Conservation (phyloP, 345 rosid species). For the Pugionium dolabratum region DNA sequence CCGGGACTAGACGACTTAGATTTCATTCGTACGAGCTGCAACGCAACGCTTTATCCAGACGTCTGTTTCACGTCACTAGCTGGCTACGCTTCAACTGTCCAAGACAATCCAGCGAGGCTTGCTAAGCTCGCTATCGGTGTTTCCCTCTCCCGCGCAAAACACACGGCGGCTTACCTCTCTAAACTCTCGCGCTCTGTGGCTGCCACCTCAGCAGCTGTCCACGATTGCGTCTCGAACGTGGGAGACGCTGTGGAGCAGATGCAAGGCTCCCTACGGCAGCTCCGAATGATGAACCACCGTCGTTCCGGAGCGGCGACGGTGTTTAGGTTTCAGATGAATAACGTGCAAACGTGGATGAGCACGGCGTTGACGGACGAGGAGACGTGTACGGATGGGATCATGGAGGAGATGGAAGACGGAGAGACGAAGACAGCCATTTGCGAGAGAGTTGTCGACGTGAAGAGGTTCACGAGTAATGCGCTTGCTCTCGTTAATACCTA, state of each 20-base stretch:
- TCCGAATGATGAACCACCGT: constrained; percentile 50
- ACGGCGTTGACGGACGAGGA: constrained; percentile 84
- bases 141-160: constrained; percentile 56
- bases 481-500: constrained; percentile 54
- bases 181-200: constrained; percentile 58
- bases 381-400: constrained; percentile 82
- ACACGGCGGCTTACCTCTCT: constrained; percentile 52
- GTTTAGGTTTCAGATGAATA: constrained; percentile 73
- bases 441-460: constrained; percentile 48
- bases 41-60: constrained; percentile 74
- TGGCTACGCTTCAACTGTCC: constrained; percentile 58
- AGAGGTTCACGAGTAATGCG: constrained; percentile 81
- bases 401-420: constrained; percentile 55
- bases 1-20: constrained; percentile 40
- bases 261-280: constrained; percentile 68
- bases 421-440: constrained; percentile 50
- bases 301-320: constrained; percentile 41
- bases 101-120: constrained; percentile 56
- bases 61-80: constrained; percentile 68
- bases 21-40: constrained; percentile 80
- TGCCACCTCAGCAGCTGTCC: constrained; percentile 66
- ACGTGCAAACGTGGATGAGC: constrained; percentile 96
- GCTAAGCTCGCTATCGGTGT: constrained; percentile 66
- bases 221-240: constrained; percentile 81
- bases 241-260: constrained; percentile 88